phyloP scores from a whole-genome alignment of 1,284 basidiomycete genomes.

The Papiliotrema fonsecae region DNA sequence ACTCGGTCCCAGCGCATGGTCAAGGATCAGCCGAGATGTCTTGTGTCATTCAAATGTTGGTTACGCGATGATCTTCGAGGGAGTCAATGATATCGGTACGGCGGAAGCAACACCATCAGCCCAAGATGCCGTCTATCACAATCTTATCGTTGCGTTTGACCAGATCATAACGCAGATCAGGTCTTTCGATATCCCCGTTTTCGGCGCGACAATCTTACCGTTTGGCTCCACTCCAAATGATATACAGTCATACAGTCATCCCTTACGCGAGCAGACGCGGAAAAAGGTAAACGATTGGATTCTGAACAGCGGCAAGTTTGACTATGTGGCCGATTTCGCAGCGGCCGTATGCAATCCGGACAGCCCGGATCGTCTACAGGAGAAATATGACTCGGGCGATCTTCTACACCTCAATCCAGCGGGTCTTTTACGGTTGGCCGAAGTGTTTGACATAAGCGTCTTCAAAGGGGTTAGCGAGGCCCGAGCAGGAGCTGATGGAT shows the following conservation, averaged over 20 bases:
- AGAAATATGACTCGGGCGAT: slow-evolving; percentile 51
- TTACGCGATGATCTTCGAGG: slow-evolving; percentile 55
- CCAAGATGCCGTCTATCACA: slow-evolving; percentile 49
- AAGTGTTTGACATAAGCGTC: slow-evolving; percentile 16
- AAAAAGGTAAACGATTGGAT: slow-evolving; percentile 52
- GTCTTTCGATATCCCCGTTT: slow-evolving; percentile 50
- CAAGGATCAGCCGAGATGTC: slow-evolving; percentile 55
- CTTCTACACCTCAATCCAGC: slow-evolving; percentile 53
- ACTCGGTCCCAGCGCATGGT: slow-evolving; percentile 52
- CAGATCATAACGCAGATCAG: slow-evolving; percentile 52
- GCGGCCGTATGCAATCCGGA: slow-evolving; percentile 49
- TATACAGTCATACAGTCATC: slow-evolving; percentile 35
- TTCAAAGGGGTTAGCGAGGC: neutral
- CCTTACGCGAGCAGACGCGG: slow-evolving; percentile 50
- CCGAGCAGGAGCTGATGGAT: no score
- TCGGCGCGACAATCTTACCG: slow-evolving; percentile 55
- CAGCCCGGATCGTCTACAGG: slow-evolving; percentile 46
- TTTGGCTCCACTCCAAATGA: slow-evolving; percentile 48
- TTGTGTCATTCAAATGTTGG: slow-evolving; percentile 51
- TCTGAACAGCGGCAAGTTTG: slow-evolving; percentile 50
- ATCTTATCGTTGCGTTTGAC: slow-evolving; percentile 50
- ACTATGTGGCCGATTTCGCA: slow-evolving; percentile 54
- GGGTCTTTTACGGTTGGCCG: slow-evolving; percentile 51
- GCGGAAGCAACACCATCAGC: slow-evolving; percentile 43
- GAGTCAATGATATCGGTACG: slow-evolving; percentile 55